Evolutionary conservation across 2,329 filamentous ascomycete species (phyloP).

Genomic region (Rhynchosporium agropyri): DNA sequence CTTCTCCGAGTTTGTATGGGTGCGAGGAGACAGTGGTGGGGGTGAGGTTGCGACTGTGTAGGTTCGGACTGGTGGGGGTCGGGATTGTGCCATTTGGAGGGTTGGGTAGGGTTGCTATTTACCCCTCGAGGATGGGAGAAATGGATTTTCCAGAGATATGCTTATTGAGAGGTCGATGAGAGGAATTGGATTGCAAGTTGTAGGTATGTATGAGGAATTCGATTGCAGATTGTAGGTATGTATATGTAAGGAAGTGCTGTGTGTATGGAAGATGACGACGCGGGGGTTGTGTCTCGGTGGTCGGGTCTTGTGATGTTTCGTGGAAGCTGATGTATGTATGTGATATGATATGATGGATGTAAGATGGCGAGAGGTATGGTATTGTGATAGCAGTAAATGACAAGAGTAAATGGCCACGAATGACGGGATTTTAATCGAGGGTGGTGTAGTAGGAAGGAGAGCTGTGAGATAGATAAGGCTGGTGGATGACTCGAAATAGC

Average conservation of each 20-base stretch:
- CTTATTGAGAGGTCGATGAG: not conserved
- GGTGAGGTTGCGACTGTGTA: slow-evolving; percentile 28
- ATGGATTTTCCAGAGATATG: not conserved
- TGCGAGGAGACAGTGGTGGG: slow-evolving; percentile 33
- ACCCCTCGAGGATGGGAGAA: not conserved
- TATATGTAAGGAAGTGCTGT: not conserved
- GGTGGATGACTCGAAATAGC: slow-evolving; percentile 5
- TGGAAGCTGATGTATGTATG: not conserved
- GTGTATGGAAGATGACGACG: not conserved
- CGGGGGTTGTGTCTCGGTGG: not conserved
- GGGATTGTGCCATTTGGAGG: slow-evolving; percentile 38
- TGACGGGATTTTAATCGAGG: not conserved
- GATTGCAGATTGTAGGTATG: slow-evolving; percentile 8
- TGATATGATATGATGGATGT: not conserved
- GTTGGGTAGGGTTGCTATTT: not conserved
- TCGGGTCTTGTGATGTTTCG: not conserved
- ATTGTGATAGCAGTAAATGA: slow-evolving; percentile 20
- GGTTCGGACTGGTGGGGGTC: slow-evolving; percentile 34
- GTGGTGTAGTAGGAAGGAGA: not conserved
- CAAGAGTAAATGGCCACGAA: slow-evolving; percentile 6
- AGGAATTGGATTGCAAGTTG: not conserved
- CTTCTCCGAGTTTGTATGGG: slow-evolving; percentile 32
- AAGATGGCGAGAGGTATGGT: not conserved
- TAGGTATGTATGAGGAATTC: not conserved
- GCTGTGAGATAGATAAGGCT: not conserved